Evolutionary conservation across 73 alveolate species (phyloP).

Genomic region (Paramecium biaurelia): DNA sequence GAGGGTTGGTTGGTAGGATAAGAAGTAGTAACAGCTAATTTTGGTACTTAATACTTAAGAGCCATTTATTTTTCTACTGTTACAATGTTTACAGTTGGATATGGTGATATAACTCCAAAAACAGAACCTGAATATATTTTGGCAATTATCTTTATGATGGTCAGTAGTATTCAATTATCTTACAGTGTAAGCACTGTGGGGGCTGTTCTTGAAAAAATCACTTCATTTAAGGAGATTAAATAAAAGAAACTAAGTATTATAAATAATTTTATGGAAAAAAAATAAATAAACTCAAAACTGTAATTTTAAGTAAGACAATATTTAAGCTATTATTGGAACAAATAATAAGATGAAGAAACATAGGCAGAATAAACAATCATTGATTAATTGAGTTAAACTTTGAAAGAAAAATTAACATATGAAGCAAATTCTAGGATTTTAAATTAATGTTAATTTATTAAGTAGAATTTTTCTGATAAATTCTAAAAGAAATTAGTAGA

Average conservation of each 20-base stretch:
- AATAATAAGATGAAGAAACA: neutral
- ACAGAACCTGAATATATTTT: slow-evolving; percentile 27
- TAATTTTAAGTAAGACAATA: slow-evolving; percentile 43
- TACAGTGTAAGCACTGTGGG: slow-evolving; percentile 64
- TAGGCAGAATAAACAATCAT: slow-evolving; percentile 34
- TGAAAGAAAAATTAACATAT: slow-evolving; percentile 45
- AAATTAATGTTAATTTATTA: neutral
- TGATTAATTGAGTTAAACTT: neutral
- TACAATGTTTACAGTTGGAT: slow-evolving; percentile 65
- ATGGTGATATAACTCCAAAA: slow-evolving; percentile 58
- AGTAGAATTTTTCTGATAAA: slow-evolving; percentile 29
- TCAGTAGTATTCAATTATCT: slow-evolving; percentile 9
- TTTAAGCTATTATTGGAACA: slow-evolving; percentile 56
- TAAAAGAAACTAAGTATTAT: slow-evolving; percentile 35
- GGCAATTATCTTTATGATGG: slow-evolving; percentile 49
- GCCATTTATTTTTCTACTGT: slow-evolving; percentile 57
- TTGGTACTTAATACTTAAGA: slow-evolving; percentile 31
- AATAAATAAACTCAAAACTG: neutral
- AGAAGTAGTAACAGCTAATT: neutral
- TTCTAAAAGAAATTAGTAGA: slow-evolving; percentile 8
- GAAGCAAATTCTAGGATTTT: slow-evolving; percentile 54
- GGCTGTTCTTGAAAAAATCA: slow-evolving; percentile 11
- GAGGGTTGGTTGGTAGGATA: neutral
- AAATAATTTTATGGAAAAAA: slow-evolving; percentile 52
- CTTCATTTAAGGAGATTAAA: neutral